phyloP scores from a whole-genome alignment of 768 basidiomycete species.

The Boletus sensibilis region DNA sequence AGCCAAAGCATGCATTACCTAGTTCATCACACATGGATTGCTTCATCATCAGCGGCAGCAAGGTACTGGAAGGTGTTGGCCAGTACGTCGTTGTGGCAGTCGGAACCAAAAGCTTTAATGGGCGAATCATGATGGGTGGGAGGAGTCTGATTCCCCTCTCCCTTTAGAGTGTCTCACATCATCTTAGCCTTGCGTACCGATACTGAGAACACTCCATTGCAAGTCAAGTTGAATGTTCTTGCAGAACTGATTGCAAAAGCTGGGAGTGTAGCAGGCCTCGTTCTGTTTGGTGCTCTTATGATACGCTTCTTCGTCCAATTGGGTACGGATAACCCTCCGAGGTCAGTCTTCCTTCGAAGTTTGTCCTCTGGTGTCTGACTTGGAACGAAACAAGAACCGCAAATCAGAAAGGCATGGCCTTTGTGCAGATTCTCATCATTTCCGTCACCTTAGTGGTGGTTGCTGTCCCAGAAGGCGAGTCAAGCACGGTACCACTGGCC shows the following conservation, averaged over 20 bases:
- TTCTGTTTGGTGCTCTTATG: slow-evolving; percentile 82
- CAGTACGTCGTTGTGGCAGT: slow-evolving; percentile 91
- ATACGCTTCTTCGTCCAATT: slow-evolving; percentile 95
- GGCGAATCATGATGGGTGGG: slow-evolving; percentile 96
- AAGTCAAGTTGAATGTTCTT: slow-evolving; percentile 89
- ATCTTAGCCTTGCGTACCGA: slow-evolving; percentile 78
- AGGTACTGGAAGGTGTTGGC: slow-evolving; percentile 93
- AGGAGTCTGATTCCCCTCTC: neutral
- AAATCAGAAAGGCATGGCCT: slow-evolving; percentile 82
- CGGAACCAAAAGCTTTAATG: slow-evolving; percentile 91
- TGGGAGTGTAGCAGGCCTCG: slow-evolving; percentile 76
- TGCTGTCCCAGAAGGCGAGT: slow-evolving; percentile 77
- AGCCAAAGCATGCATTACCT: slow-evolving; percentile 3
- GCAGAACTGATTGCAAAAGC: slow-evolving; percentile 95
- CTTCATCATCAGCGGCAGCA: slow-evolving; percentile 88
- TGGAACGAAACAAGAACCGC: slow-evolving; percentile 47
- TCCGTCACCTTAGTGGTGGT: slow-evolving; percentile 89
- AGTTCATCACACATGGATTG: slow-evolving; percentile 71
- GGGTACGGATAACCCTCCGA: slow-evolving; percentile 52
- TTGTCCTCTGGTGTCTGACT: slow-evolving; percentile 5
- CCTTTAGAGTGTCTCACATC: neutral
- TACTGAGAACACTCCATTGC: slow-evolving; percentile 87
- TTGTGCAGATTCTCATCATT: slow-evolving; percentile 92
- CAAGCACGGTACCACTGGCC: neutral
- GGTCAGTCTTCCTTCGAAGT: slow-evolving; percentile 37